A percentile compares a stretch with the other conserved stretches of the same genome.
Evolutionary conservation across 305 asterid species (phyloP).

Genomic region (Rubia tinctorum): DNA sequence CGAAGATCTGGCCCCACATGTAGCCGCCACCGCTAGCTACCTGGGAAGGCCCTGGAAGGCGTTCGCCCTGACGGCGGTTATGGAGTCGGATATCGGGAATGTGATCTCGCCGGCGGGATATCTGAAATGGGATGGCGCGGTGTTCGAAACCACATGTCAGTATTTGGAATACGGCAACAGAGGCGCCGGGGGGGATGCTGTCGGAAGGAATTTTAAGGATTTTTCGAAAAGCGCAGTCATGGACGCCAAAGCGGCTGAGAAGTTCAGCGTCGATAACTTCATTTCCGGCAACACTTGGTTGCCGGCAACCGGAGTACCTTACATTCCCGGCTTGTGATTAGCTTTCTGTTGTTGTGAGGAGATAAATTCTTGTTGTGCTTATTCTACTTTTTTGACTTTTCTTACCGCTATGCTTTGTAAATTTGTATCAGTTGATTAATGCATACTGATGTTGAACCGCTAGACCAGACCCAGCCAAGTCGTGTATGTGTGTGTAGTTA

Average conservation of each 20-base stretch:
- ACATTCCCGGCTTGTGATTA: slow-evolving; percentile 22
- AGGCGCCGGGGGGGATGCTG: slow-evolving; percentile 48
- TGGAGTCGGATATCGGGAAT: slow-evolving; percentile 57
- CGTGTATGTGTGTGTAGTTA: no score
- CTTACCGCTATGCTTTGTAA: no score
- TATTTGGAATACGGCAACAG: slow-evolving; percentile 44
- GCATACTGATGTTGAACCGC: no score
- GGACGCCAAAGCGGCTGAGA: slow-evolving; percentile 30
- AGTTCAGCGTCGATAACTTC: slow-evolving; percentile 34
- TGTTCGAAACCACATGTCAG: slow-evolving; percentile 32
- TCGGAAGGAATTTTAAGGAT: slow-evolving; percentile 27
- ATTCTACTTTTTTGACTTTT: no score
- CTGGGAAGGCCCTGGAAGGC: slow-evolving; percentile 58
- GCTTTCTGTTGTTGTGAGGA: no score
- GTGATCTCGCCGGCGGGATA: slow-evolving; percentile 55
- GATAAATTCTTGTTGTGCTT: no score
- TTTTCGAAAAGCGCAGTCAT: slow-evolving; percentile 38
- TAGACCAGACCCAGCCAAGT: no score
- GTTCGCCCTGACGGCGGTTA: slow-evolving; percentile 37
- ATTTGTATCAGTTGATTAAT: no score
- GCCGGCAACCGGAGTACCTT: slow-evolving; percentile 37
- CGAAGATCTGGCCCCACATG: slow-evolving; percentile 16
- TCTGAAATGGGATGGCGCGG: slow-evolving; percentile 31
- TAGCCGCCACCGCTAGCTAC: slow-evolving; percentile 30
- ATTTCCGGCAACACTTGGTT: slow-evolving; percentile 44